Evolutionary conservation across 805 yeast species (phyloP), one percentile per base, ranked within the genome.

Genomic region (Wickerhamiella shivajii): DNA sequence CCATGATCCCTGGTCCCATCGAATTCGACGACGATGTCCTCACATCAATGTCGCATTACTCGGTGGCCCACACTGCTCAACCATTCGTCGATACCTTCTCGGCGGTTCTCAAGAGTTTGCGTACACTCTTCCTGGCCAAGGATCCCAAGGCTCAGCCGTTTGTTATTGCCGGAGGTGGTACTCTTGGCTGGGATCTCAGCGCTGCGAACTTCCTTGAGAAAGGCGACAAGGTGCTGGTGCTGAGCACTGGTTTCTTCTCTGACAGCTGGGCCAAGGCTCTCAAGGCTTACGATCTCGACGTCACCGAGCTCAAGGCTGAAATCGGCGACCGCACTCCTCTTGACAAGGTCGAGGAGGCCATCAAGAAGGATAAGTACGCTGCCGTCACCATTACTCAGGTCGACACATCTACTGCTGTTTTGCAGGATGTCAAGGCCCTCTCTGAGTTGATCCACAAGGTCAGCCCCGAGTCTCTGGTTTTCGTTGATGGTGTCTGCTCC

Each of bases 401-500:
- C 24, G 98, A 90, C 56, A 90, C 97, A 28, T 83, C 95, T 2
- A 83, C 96, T 22, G 93, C 93, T n/a, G 94, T 87, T 26, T 69
- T 84, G 25, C 63, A 74, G 28, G 77, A 79, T 49, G 74, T 87
- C 41, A 63, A 69, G 50, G 60, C 63, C 12, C 64, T 84, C 37
- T 57, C 92, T 18, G 58, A 56, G 33, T 44, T 74, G n/a, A 76
- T 79, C 39, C 70, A 72, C 47, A 50, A 59, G 41, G 58, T 64
- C 2, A 69, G 83, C 3, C 96, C 97, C 34, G 77, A 78, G 19
- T 71, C 95, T 16, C 65, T 87, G 40, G 64, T 87, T 34, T 61
- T 83, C 33, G 93, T 87, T 25, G 98, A 87, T 55, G 94, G 93
- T 29, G 97, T 87, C 19, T 90, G 97, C 59, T 83, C 96, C 6